These are phyloP conservation scores for Ochetophila trinervis DNA, from an alignment of 306 rosid genomes.

Conservation along the genomic window DNA sequence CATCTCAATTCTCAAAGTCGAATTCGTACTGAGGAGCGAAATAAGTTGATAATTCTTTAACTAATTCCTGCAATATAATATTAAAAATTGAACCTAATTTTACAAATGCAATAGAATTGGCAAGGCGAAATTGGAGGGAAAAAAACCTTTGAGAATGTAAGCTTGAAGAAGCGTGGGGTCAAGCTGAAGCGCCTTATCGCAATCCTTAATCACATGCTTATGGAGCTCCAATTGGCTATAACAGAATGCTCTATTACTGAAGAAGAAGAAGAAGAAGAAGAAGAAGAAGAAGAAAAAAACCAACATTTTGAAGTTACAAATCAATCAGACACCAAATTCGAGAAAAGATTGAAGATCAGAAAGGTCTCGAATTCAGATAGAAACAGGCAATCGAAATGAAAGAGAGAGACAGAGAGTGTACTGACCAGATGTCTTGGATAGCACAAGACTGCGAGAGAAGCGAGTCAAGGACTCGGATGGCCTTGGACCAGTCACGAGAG, in stretches of 20 bases:
- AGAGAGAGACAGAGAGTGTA: slow-evolving; percentile 1
- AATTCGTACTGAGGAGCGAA: background rate
- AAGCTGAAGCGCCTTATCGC: slow-evolving; percentile 80
- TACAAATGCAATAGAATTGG: slow-evolving; percentile 12
- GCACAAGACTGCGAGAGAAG: slow-evolving; percentile 55
- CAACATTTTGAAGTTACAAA: slow-evolving; percentile 21
- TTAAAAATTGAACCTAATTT: background rate
- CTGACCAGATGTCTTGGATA: slow-evolving; percentile 82
- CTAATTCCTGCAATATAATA: background rate
- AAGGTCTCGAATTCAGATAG: slow-evolving; percentile 15
- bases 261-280: slow-evolving; percentile 4
- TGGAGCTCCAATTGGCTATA: slow-evolving; percentile 89
- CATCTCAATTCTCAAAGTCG: background rate
- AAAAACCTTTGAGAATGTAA: slow-evolving; percentile 76
- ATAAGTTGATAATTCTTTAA: background rate
- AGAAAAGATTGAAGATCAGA: slow-evolving; percentile 13
- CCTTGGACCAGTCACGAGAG: slow-evolving; percentile 92
- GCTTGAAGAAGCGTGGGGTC: slow-evolving; percentile 74
- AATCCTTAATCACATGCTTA: slow-evolving; percentile 91
- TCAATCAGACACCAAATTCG: slow-evolving; percentile 10
- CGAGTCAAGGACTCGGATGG: slow-evolving; percentile 85
- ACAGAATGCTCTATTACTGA: slow-evolving; percentile 92
- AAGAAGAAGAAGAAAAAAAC: slow-evolving; percentile 5
- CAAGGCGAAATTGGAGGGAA: slow-evolving; percentile 1
- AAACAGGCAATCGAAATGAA: slow-evolving; percentile 14